Evolutionary conservation across 2,329 filamentous ascomycete genomes (phyloP), one percentile per base, ranked within the genome.

Genomic region (Trichoderma hamatum): DNA sequence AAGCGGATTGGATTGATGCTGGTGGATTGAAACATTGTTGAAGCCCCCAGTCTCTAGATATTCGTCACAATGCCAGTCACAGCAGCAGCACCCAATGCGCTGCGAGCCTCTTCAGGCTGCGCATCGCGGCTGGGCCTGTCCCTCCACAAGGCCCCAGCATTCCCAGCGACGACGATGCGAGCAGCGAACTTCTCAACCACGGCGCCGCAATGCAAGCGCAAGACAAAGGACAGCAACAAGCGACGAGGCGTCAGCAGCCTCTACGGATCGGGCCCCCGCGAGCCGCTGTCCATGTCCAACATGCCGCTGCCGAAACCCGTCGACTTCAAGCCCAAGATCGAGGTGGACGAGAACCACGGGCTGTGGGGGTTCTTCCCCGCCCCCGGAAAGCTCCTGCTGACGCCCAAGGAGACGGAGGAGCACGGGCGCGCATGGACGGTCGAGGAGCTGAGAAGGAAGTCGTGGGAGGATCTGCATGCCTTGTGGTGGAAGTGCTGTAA

Each of bases 401-500:
- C 89, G 9, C 94, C 94, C 5, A 85, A 88, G 43, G 89, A 95
- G 73, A 89, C 92, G 68, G 78, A 84, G 61, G 83, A 87, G 72
- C 90, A 96, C 79, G 96, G 96, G 19, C 88, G 96, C 66, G 84
- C 89, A 32, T 99, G 96, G 96, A 89, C 86, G 13, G 89, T 92
- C 9, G 88, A 93, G 81, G 96, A 99, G 83, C 84, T 99, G 76
- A 88, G 94, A 72, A 85, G 87, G 72, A 97, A 97, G 82, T 93
- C 91, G 72, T 99, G 94, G 92, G 93, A 97, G 71, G 94, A 98
- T 79, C 82, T 99, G 75, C 94, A 98, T 80, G 84, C 85, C 71
- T 85, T 99, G 76, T 99, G 95, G 94, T 99, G 94, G 93, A 88
- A 94, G 67, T 98, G 96, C 78, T 87, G 91, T 70, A 94, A 92